A percentile compares a stretch with the other conserved stretches of the same genome.
phyloP scores from a whole-genome alignment of 345 rosid species.

The Raphanus sativus region DNA sequence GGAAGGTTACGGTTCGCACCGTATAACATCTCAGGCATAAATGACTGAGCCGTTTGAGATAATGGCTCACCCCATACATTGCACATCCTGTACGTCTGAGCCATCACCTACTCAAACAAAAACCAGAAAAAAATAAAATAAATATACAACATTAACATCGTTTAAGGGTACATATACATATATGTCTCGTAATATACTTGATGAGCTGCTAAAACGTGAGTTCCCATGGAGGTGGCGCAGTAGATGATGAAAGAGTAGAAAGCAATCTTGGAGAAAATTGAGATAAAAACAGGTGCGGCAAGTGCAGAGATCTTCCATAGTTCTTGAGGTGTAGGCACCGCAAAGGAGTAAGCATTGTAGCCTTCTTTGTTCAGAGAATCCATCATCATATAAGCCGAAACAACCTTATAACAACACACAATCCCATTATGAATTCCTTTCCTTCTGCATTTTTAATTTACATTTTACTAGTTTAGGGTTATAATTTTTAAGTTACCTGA shows the following conservation, averaged over 20 bases:
- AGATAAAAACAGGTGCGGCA: slow-evolving; percentile 49
- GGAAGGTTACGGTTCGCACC: slow-evolving; percentile 60
- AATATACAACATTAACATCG: background rate
- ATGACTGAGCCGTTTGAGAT: slow-evolving; percentile 92
- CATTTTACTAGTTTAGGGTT: background rate
- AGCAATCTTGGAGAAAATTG: slow-evolving; percentile 57
- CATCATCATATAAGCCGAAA: slow-evolving; percentile 91
- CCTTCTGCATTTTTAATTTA: background rate
- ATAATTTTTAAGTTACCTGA: slow-evolving; percentile 52
- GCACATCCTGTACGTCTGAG: slow-evolving; percentile 69
- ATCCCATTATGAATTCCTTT: background rate
- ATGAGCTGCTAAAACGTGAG: slow-evolving; percentile 76
- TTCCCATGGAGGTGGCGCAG: slow-evolving; percentile 86
- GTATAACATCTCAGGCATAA: slow-evolving; percentile 82
- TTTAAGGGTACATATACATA: background rate
- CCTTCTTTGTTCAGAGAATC: slow-evolving; percentile 75
- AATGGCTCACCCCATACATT: slow-evolving; percentile 85
- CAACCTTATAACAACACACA: slow-evolving; percentile 48
- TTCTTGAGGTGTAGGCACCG: slow-evolving; percentile 63
- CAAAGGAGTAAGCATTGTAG: slow-evolving; percentile 59
- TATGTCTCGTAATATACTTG: slow-evolving; percentile 51
- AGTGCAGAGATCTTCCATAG: slow-evolving; percentile 56
- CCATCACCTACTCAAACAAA: slow-evolving; percentile 49
- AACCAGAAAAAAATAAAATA: background rate
- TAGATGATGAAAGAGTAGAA: slow-evolving; percentile 77